Evolutionary conservation across 805 yeast species (phyloP), one percentile per base, ranked within the genome.

Genomic region (Peterozyma xylosa): DNA sequence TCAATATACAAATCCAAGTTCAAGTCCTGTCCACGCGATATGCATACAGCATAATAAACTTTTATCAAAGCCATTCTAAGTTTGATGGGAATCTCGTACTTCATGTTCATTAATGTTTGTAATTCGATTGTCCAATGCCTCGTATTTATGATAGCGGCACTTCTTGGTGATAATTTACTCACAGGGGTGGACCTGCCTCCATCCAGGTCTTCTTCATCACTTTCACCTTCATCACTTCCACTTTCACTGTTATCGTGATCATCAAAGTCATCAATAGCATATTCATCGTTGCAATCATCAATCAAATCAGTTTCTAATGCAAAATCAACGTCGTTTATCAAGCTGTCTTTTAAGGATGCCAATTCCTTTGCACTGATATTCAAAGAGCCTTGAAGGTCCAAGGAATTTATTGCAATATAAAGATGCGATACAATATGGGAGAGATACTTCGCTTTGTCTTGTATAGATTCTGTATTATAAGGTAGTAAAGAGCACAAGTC

Each of bases 81-180:
- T 1, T 68, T 51, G 11, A 87, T 53, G 0, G 99, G 97, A 66
- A 91, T 71, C 42, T 83, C 84, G 53, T 84, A 79, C 53, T 86
- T 86, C 78, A 84, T 81, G 52, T 75, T 76, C 43, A 88, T 59
- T 76, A 96, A 83, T 35, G 83, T 81, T 41, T 78, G 74, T 49
- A 91, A 70, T 58, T 89, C 97, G 43, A 83, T 80, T 0, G 96
- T 83, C 96, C 96, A 90, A 46, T 83, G 86, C 42, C 82, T 73
- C 7, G 88, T 82, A 38, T 81, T 74, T 6, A 85, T 79, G 6
- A 86, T 82, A 0, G 93, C 78, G 0, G 93, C 84, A 1, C 87
- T 78, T 50, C 74, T 71, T 2, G 84, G 78, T 1, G 81, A 71
- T 9, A 78, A 71, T 50, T 79, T 80, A 47, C 82, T 80, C 39